Evolutionary conservation across 768 basidiomycete genomes (phyloP), one percentile per base, ranked within the genome.

Genomic region (Podaxis sp.): DNA sequence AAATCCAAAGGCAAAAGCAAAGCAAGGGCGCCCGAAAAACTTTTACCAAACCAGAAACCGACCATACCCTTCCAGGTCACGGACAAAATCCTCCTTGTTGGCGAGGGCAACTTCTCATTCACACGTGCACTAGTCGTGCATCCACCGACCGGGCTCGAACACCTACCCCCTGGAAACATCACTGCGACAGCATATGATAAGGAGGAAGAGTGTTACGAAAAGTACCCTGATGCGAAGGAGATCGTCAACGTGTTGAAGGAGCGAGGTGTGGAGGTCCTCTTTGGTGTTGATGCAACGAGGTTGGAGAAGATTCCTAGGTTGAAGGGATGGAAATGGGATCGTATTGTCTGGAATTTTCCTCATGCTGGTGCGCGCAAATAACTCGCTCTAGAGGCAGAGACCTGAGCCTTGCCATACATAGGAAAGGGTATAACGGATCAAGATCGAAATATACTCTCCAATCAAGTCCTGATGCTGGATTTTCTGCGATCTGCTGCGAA

Each of bases 91-190:
- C 79, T 93, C 22, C 81, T 96, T 33, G 77, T 99, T 57, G 96
- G 96, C 8, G 96, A 99, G 79, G 96, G 94, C 11, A 93, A 98
- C 73, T 98, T 99, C 70, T 96, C 96, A 1, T 99, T 93, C 68
- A 82, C 95, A 2, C 85, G 84, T 28, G 87, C 95, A 15, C 80
- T 98, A 15, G 74, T 92, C 9, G 24, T 57, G 26, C 22, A 61
- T 28, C 67, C 78, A 12, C 73, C 78, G 63, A 73, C 80, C 2
- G 71, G 75, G 6, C 70, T 92, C 49, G 78, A 77, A 33, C 75
- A 80, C 65, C 75, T 93, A 2, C 84, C 87, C 0, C 78, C 87
- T 0, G 72, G 69, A n/a, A 92, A 91, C 66, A 72, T 99, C 53
- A 85, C 89, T 0, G 92, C 95, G 4, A 98, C 95, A 1, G 83